These are phyloP conservation scores for Sclerotinia sclerotiorum DNA, from an alignment of 2,329 filamentous ascomycete genomes.

Conservation along the genomic window DNA sequence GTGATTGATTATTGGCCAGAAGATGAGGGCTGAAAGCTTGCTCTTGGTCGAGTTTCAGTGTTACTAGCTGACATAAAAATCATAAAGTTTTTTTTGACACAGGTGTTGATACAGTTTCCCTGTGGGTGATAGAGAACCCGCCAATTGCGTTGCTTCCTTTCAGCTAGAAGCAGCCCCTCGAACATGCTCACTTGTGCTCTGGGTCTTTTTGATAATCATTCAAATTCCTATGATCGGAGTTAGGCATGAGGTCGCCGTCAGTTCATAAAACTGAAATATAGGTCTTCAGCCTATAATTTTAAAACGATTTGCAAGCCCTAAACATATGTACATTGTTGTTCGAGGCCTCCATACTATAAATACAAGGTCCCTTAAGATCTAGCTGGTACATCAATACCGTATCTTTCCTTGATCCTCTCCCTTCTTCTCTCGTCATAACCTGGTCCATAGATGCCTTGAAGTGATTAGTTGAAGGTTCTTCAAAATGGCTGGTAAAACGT, in stretches of 20 bases:
- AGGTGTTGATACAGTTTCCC: neutral
- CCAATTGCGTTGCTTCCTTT: neutral
- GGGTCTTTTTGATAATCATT: neutral
- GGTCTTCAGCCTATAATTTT: neutral
- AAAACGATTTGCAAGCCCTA: conserved; percentile 13
- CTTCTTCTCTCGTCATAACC: conserved; percentile 68
- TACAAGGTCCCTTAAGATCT: conserved; percentile 33
- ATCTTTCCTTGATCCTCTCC: conserved; percentile 66
- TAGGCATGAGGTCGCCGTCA: neutral
- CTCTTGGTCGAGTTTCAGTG: neutral
- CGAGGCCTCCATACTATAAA: conserved; percentile 20
- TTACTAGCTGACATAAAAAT: neutral
- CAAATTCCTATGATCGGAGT: neutral
- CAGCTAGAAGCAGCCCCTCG: no score
- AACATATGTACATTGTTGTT: conserved; percentile 24
- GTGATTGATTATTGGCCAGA: neutral
- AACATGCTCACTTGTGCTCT: neutral
- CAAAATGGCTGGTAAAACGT: conserved; percentile 36
- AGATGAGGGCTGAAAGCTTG: neutral
- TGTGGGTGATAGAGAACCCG: neutral
- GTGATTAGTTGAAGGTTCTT: conserved; percentile 6
- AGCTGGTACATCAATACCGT: conserved; percentile 62
- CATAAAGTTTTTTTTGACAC: neutral
- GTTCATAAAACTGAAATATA: neutral
- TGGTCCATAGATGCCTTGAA: conserved; percentile 62